These are phyloP conservation scores for Nitzschia sp. DNA, from an alignment of 108 stramenopile species.

Conservation along the genomic window DNA sequence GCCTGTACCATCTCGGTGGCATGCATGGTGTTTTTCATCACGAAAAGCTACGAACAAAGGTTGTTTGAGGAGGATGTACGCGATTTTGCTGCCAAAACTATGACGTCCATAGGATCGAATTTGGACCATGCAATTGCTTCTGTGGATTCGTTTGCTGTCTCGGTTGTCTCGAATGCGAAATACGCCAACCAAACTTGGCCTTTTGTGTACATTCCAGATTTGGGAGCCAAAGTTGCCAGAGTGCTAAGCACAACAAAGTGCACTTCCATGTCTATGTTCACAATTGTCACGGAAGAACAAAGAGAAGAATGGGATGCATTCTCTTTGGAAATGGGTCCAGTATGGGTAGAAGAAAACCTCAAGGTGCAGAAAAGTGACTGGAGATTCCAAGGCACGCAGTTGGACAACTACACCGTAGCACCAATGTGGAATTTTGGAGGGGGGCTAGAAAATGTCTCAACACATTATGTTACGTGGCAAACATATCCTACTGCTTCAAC, in stretches of 20 bases:
- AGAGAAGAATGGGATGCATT: conserved; percentile 41
- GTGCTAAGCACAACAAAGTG: background rate
- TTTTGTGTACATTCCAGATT: conserved; percentile 17
- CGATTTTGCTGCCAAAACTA: background rate
- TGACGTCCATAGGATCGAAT: background rate
- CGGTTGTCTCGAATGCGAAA: background rate
- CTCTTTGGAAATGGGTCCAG: conserved; percentile 23
- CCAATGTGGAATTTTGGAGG: background rate
- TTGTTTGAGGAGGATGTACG: background rate
- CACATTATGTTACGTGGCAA: conserved; percentile 23
- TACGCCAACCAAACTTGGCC: conserved; percentile 1
- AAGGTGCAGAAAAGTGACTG: background rate
- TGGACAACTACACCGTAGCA: background rate
- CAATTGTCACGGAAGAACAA: conserved; percentile 6
- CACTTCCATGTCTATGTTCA: conserved; percentile 2
- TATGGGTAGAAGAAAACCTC: conserved; percentile 29
- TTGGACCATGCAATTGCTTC: background rate
- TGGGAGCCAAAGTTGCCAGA: background rate
- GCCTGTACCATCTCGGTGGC: background rate
- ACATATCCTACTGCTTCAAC: conserved; percentile 40
- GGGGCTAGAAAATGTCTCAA: conserved; percentile 1
- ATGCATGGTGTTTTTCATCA: background rate
- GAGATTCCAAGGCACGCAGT: background rate
- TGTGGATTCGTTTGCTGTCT: conserved; percentile 5
- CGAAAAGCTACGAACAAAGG: background rate